A percentile compares a stretch with the other conserved stretches of the same genome.
These are phyloP conservation scores for Sphaerulina musiva DNA, from an alignment of 2,329 filamentous ascomycete genomes.

Conservation along the genomic window DNA sequence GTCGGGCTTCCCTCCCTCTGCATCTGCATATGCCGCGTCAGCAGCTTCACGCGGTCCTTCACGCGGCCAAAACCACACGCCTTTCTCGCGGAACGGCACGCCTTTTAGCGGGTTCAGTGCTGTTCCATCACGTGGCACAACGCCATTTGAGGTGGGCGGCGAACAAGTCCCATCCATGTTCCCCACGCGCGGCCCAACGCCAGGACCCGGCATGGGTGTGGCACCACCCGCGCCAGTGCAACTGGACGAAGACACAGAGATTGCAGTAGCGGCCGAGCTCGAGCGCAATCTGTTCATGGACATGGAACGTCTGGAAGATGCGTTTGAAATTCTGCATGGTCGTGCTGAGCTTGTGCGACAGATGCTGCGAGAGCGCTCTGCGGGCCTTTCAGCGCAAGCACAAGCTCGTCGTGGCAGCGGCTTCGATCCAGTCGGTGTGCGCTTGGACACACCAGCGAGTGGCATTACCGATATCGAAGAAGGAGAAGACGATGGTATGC, in stretches of 20 bases:
- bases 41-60: constrained; percentile 30
- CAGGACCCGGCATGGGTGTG: constrained; percentile 29
- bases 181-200: constrained; percentile 31
- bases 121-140: constrained; percentile 42
- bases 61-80: constrained; percentile 40
- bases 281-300: constrained; percentile 88
- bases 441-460: constrained; percentile 39
- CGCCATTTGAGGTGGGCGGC: constrained; percentile 40
- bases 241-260: constrained; percentile 88
- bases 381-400: constrained; percentile 64
- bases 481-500: constrained; percentile 31
- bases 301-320: constrained; percentile 91
- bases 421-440: constrained; percentile 38
- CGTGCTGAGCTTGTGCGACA: constrained; percentile 75
- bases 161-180: constrained; percentile 27
- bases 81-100: constrained; percentile 44
- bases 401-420: constrained; percentile 51
- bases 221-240: constrained; percentile 59
- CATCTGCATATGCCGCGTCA: constrained; percentile 26
- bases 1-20: constrained; percentile 37
- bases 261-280: constrained; percentile 80
- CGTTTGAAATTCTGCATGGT: constrained; percentile 83
- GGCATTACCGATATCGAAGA: constrained; percentile 31
- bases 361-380: constrained; percentile 71
- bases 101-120: constrained; percentile 54